Percentiles rank a stretch among this genome's conserved stretches.
Evolutionary conservation across 345 rosid genomes (phyloP).

Genomic region (Trapa incisa): DNA sequence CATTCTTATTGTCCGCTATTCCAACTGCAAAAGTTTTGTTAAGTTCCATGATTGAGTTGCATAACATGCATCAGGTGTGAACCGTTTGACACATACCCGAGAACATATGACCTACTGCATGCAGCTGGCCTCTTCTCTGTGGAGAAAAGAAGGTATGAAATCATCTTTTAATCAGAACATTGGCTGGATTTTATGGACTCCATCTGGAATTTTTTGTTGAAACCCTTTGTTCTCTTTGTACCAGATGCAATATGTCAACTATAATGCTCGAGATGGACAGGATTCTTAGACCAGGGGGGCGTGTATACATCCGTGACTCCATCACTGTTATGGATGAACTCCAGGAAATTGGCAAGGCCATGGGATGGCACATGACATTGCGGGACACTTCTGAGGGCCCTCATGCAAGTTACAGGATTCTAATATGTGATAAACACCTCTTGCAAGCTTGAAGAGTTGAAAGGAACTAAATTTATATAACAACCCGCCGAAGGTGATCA

Average conservation of each 20-base stretch:
- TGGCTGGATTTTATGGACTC: neutral
- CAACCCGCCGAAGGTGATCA: neutral
- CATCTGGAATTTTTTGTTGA: neutral
- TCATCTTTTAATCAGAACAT: neutral
- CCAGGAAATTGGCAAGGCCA: constrained; percentile 58
- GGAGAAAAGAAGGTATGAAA: constrained; percentile 67
- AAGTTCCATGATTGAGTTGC: neutral
- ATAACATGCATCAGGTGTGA: constrained; percentile 62
- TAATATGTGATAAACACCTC: constrained; percentile 63
- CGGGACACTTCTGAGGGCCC: constrained; percentile 93
- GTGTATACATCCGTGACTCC: constrained; percentile 73
- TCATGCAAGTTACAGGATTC: constrained; percentile 80
- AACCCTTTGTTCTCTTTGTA: neutral
- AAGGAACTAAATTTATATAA: neutral
- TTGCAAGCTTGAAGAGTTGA: neutral
- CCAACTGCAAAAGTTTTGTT: neutral
- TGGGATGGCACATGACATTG: constrained; percentile 61
- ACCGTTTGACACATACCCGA: constrained; percentile 89
- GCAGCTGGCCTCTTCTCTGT: constrained; percentile 82
- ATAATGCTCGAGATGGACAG: constrained; percentile 99
- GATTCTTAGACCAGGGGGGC: constrained; percentile 91
- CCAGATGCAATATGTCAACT: constrained; percentile 78
- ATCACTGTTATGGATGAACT: constrained; percentile 69
- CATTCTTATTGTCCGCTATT: neutral
- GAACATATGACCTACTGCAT: constrained; percentile 83